Conservation (phyloP, 208 protist species). For the Novymonas esmeraldas region DNA sequence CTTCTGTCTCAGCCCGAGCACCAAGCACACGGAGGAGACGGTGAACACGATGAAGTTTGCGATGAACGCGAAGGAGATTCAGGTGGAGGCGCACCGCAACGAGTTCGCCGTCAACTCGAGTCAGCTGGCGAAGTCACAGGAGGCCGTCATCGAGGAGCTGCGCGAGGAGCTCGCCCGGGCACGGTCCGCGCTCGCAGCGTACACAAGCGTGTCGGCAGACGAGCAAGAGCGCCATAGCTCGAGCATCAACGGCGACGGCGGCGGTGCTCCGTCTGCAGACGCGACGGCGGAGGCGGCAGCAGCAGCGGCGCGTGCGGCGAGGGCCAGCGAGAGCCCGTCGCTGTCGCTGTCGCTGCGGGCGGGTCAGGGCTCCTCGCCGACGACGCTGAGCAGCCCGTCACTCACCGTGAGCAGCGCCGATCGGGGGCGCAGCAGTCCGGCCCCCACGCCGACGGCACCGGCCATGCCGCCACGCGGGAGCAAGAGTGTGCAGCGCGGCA, state of each 20-base stretch:
- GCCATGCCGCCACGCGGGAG: neutral
- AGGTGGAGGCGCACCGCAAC: constrained; percentile 64
- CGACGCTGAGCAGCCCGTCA: neutral
- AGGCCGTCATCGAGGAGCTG: constrained; percentile 77
- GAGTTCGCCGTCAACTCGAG: constrained; percentile 66
- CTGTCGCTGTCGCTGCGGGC: neutral
- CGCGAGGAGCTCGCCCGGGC: constrained; percentile 52
- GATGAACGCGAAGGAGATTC: constrained; percentile 84
- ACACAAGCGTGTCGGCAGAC: neutral
- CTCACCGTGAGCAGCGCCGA: neutral
- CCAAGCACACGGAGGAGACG: constrained; percentile 67
- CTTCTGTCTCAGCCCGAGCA: constrained; percentile 75
- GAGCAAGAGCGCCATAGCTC: no score
- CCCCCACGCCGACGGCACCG: neutral
- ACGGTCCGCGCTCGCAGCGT: constrained; percentile 41
- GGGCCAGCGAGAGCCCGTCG: neutral
- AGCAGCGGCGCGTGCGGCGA: neutral
- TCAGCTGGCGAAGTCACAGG: constrained; percentile 65
- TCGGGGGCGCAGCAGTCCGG: neutral
- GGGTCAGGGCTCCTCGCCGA: neutral
- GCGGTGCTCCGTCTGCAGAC: neutral
- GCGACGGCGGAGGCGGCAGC: neutral
- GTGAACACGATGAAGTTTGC: constrained; percentile 89
- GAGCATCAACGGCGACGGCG: neutral
- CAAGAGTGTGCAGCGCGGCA: constrained; percentile 9